Evolutionary conservation across 257 asterid genomes (phyloP).

Genomic region (Cinchona pubescens): DNA sequence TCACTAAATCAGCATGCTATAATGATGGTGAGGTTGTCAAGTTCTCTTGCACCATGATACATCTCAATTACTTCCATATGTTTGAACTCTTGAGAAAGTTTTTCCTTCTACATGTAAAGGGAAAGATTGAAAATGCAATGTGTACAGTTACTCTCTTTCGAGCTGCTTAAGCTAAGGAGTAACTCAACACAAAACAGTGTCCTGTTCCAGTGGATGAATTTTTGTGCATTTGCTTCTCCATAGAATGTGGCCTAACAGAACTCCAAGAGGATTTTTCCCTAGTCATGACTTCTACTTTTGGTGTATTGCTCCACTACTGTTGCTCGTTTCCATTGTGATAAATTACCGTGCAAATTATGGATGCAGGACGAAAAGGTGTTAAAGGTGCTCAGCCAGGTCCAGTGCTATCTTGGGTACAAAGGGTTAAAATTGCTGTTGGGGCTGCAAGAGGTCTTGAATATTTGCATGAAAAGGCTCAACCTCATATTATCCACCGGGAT

Average conservation of each 20-base stretch:
- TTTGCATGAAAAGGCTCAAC: constrained; percentile 73
- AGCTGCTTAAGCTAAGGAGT: neutral
- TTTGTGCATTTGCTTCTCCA: neutral
- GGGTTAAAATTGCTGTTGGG: constrained; percentile 78
- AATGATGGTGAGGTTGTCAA: neutral
- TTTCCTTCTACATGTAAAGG: neutral
- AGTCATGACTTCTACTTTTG: neutral
- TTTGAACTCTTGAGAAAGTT: neutral
- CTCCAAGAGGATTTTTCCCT: neutral
- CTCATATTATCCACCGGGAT: constrained; percentile 70
- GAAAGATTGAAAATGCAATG: neutral
- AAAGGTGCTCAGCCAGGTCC: constrained; percentile 86
- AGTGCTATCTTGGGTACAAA: constrained; percentile 58
- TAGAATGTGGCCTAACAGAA: neutral
- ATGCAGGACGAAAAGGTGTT: constrained; percentile 69
- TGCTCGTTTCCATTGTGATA: constrained; percentile 4
- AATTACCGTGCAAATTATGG: constrained; percentile 11
- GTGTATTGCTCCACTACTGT: neutral
- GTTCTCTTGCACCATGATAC: neutral
- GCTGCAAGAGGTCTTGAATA: constrained; percentile 78
- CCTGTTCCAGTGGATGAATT: neutral
- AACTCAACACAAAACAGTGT: neutral
- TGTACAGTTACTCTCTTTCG: neutral
- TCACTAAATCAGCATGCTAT: constrained; percentile 1
- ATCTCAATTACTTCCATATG: neutral